Evolutionary conservation across 1,284 basidiomycete genomes (phyloP), one percentile per base, ranked within the genome.

Genomic region (Calocybe gambosa): DNA sequence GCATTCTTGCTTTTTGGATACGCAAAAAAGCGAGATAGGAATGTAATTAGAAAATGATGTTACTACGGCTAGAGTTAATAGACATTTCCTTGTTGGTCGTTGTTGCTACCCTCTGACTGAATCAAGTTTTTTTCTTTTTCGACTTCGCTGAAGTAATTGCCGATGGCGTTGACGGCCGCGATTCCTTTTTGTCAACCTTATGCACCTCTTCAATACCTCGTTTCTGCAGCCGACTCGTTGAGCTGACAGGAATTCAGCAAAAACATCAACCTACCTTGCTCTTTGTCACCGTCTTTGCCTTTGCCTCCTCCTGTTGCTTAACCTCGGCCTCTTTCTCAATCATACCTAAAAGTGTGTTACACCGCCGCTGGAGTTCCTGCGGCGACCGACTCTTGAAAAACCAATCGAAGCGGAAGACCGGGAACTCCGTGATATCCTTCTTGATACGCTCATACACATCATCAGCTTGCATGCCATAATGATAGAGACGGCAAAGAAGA

Each of bases 371-470:
- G 50, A 99, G 71, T 70, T 99, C 96, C 59, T 91, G 84, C 8
- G 92, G 85, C 19, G 90, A 93, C 43, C 96, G 74, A 53, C 87
- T 91, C 74, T 97, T 97, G 77, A 99, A 92, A 73, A 98, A 99
- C 94, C 94, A 98, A 62, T 98, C 93, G 58, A 98, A 96, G 43
- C 93, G 74, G 71, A 99, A 99, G n/a, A 93, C 86, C 0, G 93
- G 92, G 68, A 93, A 95, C 64, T 94, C 91, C 33, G 85, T 86
- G 50, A 99, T 92, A 67, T 99, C 95, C 66, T 86, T 83, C 76
- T 97, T 97, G 70, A 99, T 97, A 42, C 85, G 72, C 60, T 99
- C 95, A 62, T 93, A 98, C 31, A 93, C 88, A 59, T 97, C 93
- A 47, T 97, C 94, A 23, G 82, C 74, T 45, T 85, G 83, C 71